Conservation (phyloP, 2,329 filamentous ascomycete species). For the Tolypocladium tundrense region DNA sequence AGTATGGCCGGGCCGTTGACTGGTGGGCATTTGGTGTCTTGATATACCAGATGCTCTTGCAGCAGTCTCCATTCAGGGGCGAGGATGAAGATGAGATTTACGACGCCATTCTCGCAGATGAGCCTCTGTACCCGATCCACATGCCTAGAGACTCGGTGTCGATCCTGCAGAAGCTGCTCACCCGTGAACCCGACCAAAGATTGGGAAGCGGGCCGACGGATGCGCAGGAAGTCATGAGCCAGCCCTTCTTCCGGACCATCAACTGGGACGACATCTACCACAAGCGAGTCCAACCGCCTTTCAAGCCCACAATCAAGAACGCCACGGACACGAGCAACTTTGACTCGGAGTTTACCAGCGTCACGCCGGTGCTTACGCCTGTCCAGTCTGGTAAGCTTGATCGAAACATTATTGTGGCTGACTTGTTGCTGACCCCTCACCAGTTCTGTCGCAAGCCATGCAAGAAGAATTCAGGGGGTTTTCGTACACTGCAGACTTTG, state of each 20-base stretch:
- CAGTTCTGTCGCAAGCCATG: slow-evolving; percentile 95
- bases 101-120: slow-evolving; percentile 93
- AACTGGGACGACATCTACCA: slow-evolving; percentile 99
- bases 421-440: slow-evolving; percentile 13
- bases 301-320: slow-evolving; percentile 80
- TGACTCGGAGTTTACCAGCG: slow-evolving; percentile 95
- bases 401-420: neutral
- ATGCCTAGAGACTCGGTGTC: slow-evolving; percentile 98
- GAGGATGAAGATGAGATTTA: slow-evolving; percentile 99
- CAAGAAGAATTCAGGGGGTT: slow-evolving; percentile 99
- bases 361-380: slow-evolving; percentile 92
- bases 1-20: slow-evolving; percentile 92
- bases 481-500: slow-evolving; percentile 91
- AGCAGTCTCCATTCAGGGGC: slow-evolving; percentile 96
- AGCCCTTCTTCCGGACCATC: slow-evolving; percentile 95
- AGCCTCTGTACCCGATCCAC: slow-evolving; percentile 94
- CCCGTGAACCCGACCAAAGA: slow-evolving; percentile 84
- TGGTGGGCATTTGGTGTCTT: slow-evolving; percentile 99
- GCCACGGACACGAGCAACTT: slow-evolving; percentile 99
- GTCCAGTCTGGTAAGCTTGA: slow-evolving; percentile 80
- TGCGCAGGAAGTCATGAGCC: slow-evolving; percentile 97
- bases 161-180: slow-evolving; percentile 93
- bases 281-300: slow-evolving; percentile 83
- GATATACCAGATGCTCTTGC: slow-evolving; percentile 98
- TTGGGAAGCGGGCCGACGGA: slow-evolving; percentile 92